Base-by-base conservation (phyloP, 1,139 yeast genomes). In the Suhomyces terraborum region DNA sequence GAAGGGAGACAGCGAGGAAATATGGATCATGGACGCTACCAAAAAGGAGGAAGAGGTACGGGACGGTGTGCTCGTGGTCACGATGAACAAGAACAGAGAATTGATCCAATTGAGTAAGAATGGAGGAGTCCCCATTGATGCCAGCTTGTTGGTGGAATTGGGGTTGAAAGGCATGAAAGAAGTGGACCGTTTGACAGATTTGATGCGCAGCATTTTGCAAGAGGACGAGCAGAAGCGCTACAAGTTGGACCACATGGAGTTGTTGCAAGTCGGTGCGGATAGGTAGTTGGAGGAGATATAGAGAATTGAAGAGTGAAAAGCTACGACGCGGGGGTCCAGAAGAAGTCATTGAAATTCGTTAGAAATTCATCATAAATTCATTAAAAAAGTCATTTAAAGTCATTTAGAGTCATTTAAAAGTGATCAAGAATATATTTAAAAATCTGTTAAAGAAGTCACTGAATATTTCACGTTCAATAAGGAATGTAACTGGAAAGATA, bases 111-210 rank as follows among this genome's bases (percentile, higher is more conserved):
- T 94, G 30, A 77, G 87, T 36, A 93, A 93, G 56, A 86, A 89
- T 32, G 98, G 98, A 36, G 97, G 98, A 0, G 69, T 88, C 35
- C 86, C 95, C 2, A 80, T 93, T 50, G 93, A 88, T 53, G 89
- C 95, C 0, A 59, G 76, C 35, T 69, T 78, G 25, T 66, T 93
- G 41, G 69, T 89, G 67, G 80, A 82, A 31, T 82, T 95, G 58
- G 77, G 88, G 28, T 77, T 77, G 45, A 68, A 75, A 47, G 94
- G 96, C 1, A 80, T 78, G 55, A 62, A 64, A 8, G 75, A 81
- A 33, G 94, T 88, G 6, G 81, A 78, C 41, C 59, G 64, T 16
- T 61, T 87, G 48, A 87, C 96, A 0, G 79, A 80, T 22, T 68
- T 78, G 54, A 85, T 93, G 39, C 77, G 80, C 43, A 54, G 59